phyloP scores from a whole-genome alignment of 1,284 basidiomycete species.

The Fomitiporia mediterranea region DNA sequence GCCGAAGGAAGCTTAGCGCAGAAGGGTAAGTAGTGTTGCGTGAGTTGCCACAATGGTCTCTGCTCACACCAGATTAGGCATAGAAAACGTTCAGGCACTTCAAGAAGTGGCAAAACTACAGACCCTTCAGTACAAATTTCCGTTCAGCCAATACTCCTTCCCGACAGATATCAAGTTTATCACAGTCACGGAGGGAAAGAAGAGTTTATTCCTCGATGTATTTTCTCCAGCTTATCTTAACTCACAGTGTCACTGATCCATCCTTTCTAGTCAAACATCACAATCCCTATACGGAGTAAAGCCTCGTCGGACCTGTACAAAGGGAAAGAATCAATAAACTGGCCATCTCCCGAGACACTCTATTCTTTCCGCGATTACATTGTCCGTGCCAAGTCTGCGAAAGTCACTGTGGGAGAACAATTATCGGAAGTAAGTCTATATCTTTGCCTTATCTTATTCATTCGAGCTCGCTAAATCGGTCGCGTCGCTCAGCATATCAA shows the following conservation, averaged over 20 bases:
- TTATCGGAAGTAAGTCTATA: slow-evolving; percentile 53
- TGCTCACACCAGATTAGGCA: slow-evolving; percentile 36
- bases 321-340: slow-evolving; percentile 34
- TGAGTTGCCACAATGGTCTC: not conserved
- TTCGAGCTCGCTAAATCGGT: not conserved
- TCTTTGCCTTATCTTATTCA: not conserved
- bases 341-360: slow-evolving; percentile 44
- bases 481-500: slow-evolving; percentile 54
- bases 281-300: slow-evolving; percentile 40
- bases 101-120: slow-evolving; percentile 67
- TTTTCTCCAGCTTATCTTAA: slow-evolving; percentile 2
- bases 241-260: not conserved
- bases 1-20: slow-evolving; percentile 64
- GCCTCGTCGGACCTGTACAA: slow-evolving; percentile 42
- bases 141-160: slow-evolving; percentile 73
- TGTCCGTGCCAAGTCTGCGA: slow-evolving; percentile 47
- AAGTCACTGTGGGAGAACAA: slow-evolving; percentile 45
- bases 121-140: slow-evolving; percentile 75
- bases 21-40: slow-evolving; percentile 38
- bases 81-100: slow-evolving; percentile 65
- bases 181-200: slow-evolving; percentile 61
- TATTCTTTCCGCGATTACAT: slow-evolving; percentile 51
- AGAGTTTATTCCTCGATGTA: slow-evolving; percentile 65
- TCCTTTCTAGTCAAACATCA: slow-evolving; percentile 47
- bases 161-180: slow-evolving; percentile 69